phyloP scores from a whole-genome alignment of 2,329 filamentous ascomycete species.

The Verticillium isaacii region DNA sequence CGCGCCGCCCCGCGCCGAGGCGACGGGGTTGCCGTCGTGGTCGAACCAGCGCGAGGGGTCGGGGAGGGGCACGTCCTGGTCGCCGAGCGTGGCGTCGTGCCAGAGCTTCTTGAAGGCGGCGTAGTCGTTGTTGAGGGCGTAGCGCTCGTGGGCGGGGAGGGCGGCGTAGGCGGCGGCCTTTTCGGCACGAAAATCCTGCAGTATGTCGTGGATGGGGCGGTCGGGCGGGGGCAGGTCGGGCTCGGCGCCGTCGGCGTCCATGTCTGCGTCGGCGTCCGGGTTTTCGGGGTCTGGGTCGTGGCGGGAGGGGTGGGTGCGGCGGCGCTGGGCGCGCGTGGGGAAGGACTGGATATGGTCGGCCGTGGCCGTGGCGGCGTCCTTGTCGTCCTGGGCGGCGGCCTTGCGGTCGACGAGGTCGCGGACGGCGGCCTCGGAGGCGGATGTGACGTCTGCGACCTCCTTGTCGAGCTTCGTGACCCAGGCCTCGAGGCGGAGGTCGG shows the following conservation, averaged over 20 bases:
- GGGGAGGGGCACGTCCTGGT: slow-evolving; percentile 45
- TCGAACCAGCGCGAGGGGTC: slow-evolving; percentile 52
- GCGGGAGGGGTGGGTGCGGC: slow-evolving; percentile 16
- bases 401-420: slow-evolving; percentile 45
- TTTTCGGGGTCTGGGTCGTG: slow-evolving; percentile 8
- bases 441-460: slow-evolving; percentile 36
- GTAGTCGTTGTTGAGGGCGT: slow-evolving; percentile 55
- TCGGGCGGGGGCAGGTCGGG: slow-evolving; percentile 8
- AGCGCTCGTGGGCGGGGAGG: slow-evolving; percentile 39
- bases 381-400: slow-evolving; percentile 45
- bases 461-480: slow-evolving; percentile 33
- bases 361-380: slow-evolving; percentile 30
- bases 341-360: slow-evolving; percentile 9
- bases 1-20: slow-evolving; percentile 7
- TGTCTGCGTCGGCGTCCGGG: slow-evolving; percentile 14
- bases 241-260: slow-evolving; percentile 16
- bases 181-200: slow-evolving; percentile 27
- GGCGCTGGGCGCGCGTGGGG: slow-evolving; percentile 1
- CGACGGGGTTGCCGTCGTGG: slow-evolving; percentile 35
- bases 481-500: slow-evolving; percentile 31
- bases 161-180: slow-evolving; percentile 37
- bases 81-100: slow-evolving; percentile 47
- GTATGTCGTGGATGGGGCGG: slow-evolving; percentile 24
- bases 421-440: slow-evolving; percentile 39
- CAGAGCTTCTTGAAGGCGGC: slow-evolving; percentile 53